Conservation (phyloP, 1,284 basidiomycete species). For the Mixia osmundae region DNA sequence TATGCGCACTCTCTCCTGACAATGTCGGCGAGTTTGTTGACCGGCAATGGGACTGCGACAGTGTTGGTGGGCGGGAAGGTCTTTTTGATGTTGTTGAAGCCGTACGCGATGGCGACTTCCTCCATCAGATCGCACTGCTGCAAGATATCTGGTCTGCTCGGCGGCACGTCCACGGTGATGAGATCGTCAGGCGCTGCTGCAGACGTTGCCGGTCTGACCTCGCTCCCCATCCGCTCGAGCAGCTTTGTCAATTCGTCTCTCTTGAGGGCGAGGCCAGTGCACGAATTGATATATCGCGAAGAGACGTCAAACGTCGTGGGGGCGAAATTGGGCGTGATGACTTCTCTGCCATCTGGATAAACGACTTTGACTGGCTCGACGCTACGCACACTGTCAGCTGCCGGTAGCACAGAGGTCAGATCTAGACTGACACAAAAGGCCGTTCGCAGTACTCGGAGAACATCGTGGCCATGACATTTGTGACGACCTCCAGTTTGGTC, state of each 20-base stretch:
- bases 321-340: constrained; percentile 59
- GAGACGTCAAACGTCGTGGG: constrained; percentile 48
- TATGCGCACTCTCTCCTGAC: constrained; percentile 75
- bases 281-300: constrained; percentile 81
- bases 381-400: constrained; percentile 24
- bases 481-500: constrained; percentile 84
- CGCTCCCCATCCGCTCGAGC: constrained; percentile 43
- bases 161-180: constrained; percentile 49
- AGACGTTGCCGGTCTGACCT: constrained; percentile 8
- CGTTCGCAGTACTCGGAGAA: constrained; percentile 88
- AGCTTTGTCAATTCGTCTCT: constrained; percentile 37
- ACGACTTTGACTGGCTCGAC: constrained; percentile 74
- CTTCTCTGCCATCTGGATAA: constrained; percentile 42
- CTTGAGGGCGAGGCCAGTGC: constrained; percentile 57
- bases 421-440: constrained; percentile 51
- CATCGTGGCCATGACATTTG: constrained; percentile 86
- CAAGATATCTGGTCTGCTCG: constrained; percentile 84
- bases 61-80: constrained; percentile 87
- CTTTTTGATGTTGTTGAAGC: constrained; percentile 86
- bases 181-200: constrained; percentile 4
- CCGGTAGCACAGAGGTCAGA: not conserved
- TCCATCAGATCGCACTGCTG: constrained; percentile 99
- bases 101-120: constrained; percentile 90
- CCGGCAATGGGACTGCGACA: constrained; percentile 69
- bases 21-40: constrained; percentile 77